These are phyloP conservation scores for Thalia dealbata DNA, from an alignment of 176 grass and related monocot genomes.

Conservation along the genomic window DNA sequence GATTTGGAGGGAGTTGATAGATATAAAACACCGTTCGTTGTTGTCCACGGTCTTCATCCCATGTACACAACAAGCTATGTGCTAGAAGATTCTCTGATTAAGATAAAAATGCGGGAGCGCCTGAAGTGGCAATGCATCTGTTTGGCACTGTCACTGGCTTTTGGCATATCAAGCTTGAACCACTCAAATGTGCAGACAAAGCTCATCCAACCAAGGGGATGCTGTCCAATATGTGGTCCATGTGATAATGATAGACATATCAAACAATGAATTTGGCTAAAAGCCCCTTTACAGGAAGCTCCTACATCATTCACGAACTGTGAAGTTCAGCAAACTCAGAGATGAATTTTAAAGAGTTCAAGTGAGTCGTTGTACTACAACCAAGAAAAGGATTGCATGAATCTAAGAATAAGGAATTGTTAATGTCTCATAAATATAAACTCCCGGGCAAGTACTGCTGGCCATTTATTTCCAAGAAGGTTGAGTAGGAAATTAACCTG, in stretches of 20 bases:
- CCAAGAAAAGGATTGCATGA: no score
- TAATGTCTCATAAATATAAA: no score
- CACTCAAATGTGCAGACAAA: not conserved
- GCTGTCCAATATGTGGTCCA: not conserved
- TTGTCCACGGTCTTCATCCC: slow-evolving; percentile 83
- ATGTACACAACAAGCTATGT: slow-evolving; percentile 90
- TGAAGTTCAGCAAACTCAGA: no score
- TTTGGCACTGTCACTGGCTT: not conserved
- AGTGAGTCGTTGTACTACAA: no score
- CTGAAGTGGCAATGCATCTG: slow-evolving; percentile 9
- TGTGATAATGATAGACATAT: not conserved
- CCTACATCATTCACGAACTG: not conserved
- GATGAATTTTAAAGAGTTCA: not conserved
- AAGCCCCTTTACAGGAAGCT: not conserved
- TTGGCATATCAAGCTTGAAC: not conserved
- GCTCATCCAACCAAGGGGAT: not conserved
- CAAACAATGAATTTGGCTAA: not conserved
- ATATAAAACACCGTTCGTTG: slow-evolving; percentile 73
- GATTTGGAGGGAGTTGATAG: slow-evolving; percentile 76
- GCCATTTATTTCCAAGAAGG: not conserved
- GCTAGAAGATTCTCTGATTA: slow-evolving; percentile 35
- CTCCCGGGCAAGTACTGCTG: not conserved
- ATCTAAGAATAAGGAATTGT: no score
- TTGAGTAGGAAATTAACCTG: not conserved
- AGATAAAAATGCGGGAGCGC: slow-evolving; percentile 57